Percentiles rank a stretch among this genome's conserved stretches.
Evolutionary conservation across 306 rosid species (phyloP).

Genomic region (Leucaena leucocephala): DNA sequence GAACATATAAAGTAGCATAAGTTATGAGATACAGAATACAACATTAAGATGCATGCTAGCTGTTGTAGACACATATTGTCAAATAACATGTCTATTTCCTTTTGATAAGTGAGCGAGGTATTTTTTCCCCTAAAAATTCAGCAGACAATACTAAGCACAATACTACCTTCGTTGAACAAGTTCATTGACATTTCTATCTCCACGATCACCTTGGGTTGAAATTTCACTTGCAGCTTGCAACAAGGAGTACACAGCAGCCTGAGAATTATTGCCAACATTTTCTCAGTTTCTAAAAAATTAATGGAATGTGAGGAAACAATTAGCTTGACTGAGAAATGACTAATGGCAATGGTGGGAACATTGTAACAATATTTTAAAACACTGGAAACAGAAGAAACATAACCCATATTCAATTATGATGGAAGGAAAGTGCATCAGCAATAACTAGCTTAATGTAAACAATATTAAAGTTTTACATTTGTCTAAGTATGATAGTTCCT

Average conservation of each 20-base stretch:
- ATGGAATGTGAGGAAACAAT: constrained; percentile 19
- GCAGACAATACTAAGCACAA: constrained; percentile 33
- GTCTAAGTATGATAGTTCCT: not conserved
- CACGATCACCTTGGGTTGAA: constrained; percentile 68
- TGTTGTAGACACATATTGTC: constrained; percentile 4
- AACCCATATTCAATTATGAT: constrained; percentile 23
- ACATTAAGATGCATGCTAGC: constrained; percentile 21
- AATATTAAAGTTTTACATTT: constrained; percentile 26
- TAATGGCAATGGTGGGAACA: not conserved
- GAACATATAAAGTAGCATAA: not conserved
- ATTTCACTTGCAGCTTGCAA: constrained; percentile 90
- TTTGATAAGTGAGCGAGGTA: constrained; percentile 13
- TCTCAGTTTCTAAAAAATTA: constrained; percentile 37
- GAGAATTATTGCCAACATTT: constrained; percentile 43
- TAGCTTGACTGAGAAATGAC: constrained; percentile 23
- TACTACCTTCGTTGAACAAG: constrained; percentile 85
- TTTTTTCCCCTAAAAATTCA: constrained; percentile 10
- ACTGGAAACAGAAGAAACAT: constrained; percentile 30
- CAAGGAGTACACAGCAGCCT: constrained; percentile 89
- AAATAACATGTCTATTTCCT: constrained; percentile 21
- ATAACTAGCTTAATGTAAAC: constrained; percentile 25
- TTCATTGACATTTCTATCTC: constrained; percentile 72
- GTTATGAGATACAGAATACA: constrained; percentile 24
- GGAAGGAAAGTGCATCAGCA: constrained; percentile 20
- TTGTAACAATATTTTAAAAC: constrained; percentile 25